Evolutionary conservation across 2,329 filamentous ascomycete genomes (phyloP).

Genomic region (Ascochyta clinopodiicola): DNA sequence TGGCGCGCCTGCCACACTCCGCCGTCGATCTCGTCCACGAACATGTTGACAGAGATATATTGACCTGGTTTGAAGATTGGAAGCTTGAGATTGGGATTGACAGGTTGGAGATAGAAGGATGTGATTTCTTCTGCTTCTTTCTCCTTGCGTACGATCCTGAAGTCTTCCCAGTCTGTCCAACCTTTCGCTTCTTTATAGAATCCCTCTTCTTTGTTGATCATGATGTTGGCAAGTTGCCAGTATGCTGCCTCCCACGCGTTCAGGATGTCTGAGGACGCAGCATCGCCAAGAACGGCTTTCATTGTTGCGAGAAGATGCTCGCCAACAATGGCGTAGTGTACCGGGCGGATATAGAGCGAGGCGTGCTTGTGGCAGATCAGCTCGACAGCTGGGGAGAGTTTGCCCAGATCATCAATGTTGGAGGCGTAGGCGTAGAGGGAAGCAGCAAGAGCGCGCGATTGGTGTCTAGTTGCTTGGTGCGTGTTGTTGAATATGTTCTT

Average conservation of each 20-base stretch:
- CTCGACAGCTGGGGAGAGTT: conserved; percentile 64
- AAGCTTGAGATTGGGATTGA: conserved; percentile 65
- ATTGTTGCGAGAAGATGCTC: conserved; percentile 73
- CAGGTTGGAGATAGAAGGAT: conserved; percentile 72
- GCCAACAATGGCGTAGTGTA: conserved; percentile 75
- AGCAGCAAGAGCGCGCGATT: conserved; percentile 72
- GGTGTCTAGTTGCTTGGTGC: conserved; percentile 71
- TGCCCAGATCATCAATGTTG: conserved; percentile 72
- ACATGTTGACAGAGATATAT: conserved; percentile 70
- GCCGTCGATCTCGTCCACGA: conserved; percentile 56
- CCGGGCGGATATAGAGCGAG: conserved; percentile 70
- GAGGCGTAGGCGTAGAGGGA: conserved; percentile 74
- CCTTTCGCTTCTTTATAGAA: conserved; percentile 67
- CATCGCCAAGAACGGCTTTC: conserved; percentile 68
- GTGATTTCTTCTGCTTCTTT: conserved; percentile 72
- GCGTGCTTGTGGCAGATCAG: conserved; percentile 80
- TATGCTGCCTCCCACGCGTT: conserved; percentile 76
- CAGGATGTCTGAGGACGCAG: conserved; percentile 68
- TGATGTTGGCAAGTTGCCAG: conserved; percentile 74
- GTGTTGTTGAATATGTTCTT: conserved; percentile 75
- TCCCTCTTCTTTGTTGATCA: conserved; percentile 70
- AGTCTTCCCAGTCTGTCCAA: conserved; percentile 73
- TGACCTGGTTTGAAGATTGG: conserved; percentile 73
- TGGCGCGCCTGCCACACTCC: conserved; percentile 72
- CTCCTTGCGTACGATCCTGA: conserved; percentile 69